A percentile compares a stretch with the other conserved stretches of the same genome.
These are phyloP conservation scores for Pestalotiopsis fici DNA, from an alignment of 2,329 filamentous ascomycete genomes.

Conservation along the genomic window DNA sequence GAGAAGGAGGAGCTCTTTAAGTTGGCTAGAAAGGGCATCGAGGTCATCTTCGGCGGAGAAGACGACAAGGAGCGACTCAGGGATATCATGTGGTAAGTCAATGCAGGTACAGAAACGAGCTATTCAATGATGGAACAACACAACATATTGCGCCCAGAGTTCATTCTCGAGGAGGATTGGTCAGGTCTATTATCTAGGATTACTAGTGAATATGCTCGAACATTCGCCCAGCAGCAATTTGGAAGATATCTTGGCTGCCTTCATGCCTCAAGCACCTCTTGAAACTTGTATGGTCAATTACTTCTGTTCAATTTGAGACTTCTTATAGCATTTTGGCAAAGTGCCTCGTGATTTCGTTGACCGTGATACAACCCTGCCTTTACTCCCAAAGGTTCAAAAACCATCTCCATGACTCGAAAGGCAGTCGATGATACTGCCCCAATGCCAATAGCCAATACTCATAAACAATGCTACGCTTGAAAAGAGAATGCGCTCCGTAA, in stretches of 20 bases:
- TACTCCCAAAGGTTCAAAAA: background rate
- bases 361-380: background rate
- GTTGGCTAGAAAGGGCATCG: slow-evolving; percentile 62
- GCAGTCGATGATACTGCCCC: background rate
- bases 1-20: slow-evolving; percentile 43
- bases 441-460: no score
- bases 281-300: no score
- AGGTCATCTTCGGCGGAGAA: slow-evolving; percentile 67
- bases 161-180: background rate
- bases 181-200: no score
- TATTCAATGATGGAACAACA: background rate
- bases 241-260: no score
- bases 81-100: slow-evolving; percentile 46
- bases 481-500: no score
- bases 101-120: background rate
- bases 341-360: background rate
- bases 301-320: background rate
- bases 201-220: no score
- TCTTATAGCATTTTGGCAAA: background rate
- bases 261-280: no score
- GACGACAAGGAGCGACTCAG: slow-evolving; percentile 61
- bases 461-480: no score
- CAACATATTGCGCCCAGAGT: background rate
- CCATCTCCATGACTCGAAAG: background rate
- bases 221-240: no score